Evolutionary conservation across 179 eudicot genomes (phyloP).

Genomic region (Camellia oleifera): DNA sequence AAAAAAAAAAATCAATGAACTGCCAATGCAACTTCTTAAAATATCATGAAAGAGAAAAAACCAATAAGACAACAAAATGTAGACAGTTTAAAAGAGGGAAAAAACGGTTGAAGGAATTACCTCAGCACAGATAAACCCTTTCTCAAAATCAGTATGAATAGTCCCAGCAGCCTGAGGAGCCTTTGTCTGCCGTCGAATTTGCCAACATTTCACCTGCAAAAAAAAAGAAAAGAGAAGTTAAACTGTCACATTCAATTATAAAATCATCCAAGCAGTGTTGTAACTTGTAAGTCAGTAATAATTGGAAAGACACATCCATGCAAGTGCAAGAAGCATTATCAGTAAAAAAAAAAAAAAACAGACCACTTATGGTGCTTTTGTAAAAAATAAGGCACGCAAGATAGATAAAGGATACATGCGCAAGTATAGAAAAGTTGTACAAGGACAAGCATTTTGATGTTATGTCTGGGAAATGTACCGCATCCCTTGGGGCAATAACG

Average conservation of each 20-base stretch:
- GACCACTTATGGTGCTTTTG: neutral
- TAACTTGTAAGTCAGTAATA: neutral
- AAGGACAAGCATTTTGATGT: neutral
- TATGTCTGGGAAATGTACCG: neutral
- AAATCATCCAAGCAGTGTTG: neutral
- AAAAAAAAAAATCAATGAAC: neutral
- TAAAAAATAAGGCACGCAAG: neutral
- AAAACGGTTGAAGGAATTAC: constrained; percentile 28
- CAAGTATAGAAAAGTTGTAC: neutral
- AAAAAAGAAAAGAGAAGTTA: neutral
- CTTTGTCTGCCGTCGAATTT: constrained; percentile 76
- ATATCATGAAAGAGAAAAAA: neutral
- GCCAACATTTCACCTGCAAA: constrained; percentile 93
- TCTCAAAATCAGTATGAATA: constrained; percentile 93
- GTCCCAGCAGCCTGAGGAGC: constrained; percentile 99
- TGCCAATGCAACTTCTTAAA: constrained; percentile 4
- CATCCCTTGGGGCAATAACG: neutral
- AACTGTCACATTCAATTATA: neutral
- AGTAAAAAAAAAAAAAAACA: neutral
- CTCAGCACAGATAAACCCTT: constrained; percentile 99
- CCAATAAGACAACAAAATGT: constrained; percentile 4
- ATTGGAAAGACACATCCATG: neutral
- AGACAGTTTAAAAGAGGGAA: neutral
- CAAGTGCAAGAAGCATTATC: neutral
- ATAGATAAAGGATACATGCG: neutral